These are phyloP conservation scores for Barnettozyma wickerhamii DNA, from an alignment of 805 yeast species.

Conservation along the genomic window DNA sequence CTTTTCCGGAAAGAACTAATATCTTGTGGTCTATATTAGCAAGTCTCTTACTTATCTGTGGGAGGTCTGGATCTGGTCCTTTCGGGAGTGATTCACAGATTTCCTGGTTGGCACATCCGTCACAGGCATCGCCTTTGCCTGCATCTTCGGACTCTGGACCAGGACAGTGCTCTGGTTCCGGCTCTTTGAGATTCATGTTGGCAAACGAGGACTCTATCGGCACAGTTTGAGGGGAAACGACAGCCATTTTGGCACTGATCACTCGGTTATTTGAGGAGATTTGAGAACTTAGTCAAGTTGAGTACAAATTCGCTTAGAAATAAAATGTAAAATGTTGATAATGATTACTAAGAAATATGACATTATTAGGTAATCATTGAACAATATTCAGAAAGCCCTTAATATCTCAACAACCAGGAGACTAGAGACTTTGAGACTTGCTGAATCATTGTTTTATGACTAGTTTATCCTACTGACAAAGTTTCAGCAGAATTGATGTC, in stretches of 20 bases:
- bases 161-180: constrained; percentile 97
- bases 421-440: too few relatives aligned
- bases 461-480: too few relatives aligned
- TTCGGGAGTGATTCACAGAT: constrained; percentile 85
- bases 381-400: too few relatives aligned
- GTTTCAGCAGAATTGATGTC: too few relatives aligned
- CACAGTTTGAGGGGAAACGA: constrained; percentile 17
- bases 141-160: constrained; percentile 95
- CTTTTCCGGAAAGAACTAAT: constrained; percentile 78
- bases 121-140: constrained; percentile 91
- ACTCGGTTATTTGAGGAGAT: too few relatives aligned
- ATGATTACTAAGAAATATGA: too few relatives aligned
- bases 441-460: too few relatives aligned
- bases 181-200: constrained; percentile 41
- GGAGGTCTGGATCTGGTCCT: constrained; percentile 95
- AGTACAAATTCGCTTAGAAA: too few relatives aligned
- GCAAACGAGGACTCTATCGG: constrained; percentile 10
- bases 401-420: too few relatives aligned
- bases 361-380: too few relatives aligned
- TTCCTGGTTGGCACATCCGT: constrained; percentile 89
- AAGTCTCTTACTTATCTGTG: constrained; percentile 65
- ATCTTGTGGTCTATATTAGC: constrained; percentile 71
- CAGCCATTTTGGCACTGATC: constrained; percentile 10
- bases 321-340: too few relatives aligned
- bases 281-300: too few relatives aligned